Conservation (phyloP, 257 asterid species). For the Schizonepeta tenuifolia region DNA sequence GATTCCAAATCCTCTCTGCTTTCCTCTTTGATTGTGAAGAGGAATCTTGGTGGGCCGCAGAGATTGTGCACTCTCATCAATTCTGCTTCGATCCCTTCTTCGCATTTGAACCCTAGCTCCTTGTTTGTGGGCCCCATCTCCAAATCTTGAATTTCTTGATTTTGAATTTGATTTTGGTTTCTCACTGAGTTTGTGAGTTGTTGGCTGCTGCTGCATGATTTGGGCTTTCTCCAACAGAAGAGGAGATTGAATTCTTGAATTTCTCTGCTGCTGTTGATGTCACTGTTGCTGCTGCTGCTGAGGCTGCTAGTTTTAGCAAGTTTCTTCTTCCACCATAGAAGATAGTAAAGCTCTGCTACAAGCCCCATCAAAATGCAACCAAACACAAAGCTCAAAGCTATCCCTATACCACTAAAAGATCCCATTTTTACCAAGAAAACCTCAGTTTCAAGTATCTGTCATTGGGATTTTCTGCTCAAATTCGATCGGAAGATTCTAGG, state of each 20-base stretch:
- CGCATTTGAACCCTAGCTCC: conserved; percentile 49
- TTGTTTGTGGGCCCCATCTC: conserved; percentile 50
- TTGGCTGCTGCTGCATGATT: conserved; percentile 36
- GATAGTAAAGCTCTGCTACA: conserved; percentile 72
- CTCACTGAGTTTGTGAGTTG: conserved; percentile 37
- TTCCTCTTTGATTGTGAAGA: conserved; percentile 90
- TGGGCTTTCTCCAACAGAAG: conserved; percentile 63
- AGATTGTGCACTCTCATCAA: conserved; percentile 83
- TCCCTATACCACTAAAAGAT: conserved; percentile 80
- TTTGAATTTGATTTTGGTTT: conserved; percentile 18
- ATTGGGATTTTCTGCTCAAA: conserved; percentile 18
- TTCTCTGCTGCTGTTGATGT: conserved; percentile 28
- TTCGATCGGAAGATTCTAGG: background rate
- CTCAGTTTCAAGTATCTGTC: conserved; percentile 28
- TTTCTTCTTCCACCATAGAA: conserved; percentile 85
- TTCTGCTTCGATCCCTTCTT: conserved; percentile 73
- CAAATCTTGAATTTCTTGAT: conserved; percentile 48
- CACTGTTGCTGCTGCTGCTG: background rate
- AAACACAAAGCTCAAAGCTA: conserved; percentile 73
- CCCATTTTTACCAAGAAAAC: conserved; percentile 48
- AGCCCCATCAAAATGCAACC: conserved; percentile 88
- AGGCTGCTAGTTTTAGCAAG: conserved; percentile 4
- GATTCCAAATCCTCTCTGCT: conserved; percentile 89
- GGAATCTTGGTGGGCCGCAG: conserved; percentile 92
- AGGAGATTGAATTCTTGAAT: conserved; percentile 42